Percentiles rank a stretch among this genome's conserved stretches.
Evolutionary conservation across 495 filamentous ascomycete species (phyloP).

Genomic region (Penicillium simplicissimum): DNA sequence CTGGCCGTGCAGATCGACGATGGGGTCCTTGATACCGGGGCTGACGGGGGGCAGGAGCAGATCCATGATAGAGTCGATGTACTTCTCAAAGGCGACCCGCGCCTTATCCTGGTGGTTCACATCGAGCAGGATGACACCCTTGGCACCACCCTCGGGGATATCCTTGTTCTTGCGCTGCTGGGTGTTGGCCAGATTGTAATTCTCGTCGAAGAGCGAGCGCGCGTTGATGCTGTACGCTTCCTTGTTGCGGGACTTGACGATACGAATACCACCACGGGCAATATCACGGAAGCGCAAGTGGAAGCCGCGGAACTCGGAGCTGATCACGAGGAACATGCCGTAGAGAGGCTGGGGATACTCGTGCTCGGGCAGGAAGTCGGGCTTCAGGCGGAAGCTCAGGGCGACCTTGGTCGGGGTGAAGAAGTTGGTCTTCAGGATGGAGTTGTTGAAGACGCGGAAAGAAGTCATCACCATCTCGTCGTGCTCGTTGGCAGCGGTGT

Average conservation of each 20-base stretch:
- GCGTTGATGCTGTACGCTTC: slow-evolving; percentile 97
- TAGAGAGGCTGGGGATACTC: slow-evolving; percentile 95
- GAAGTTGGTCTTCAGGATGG: slow-evolving; percentile 96
- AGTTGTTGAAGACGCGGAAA: slow-evolving; percentile 92
- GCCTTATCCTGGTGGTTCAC: slow-evolving; percentile 90
- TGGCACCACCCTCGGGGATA: slow-evolving; percentile 98
- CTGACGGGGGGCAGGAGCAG: slow-evolving; percentile 84
- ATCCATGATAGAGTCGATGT: slow-evolving; percentile 97
- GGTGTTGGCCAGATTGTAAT: slow-evolving; percentile 96
- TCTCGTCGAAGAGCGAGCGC: slow-evolving; percentile 94
- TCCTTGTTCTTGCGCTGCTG: slow-evolving; percentile 99
- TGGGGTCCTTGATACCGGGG: slow-evolving; percentile 97
- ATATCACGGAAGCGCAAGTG: slow-evolving; percentile 98
- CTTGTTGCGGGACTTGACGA: slow-evolving; percentile 93
- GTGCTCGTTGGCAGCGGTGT: slow-evolving; percentile 85
- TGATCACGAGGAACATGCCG: slow-evolving; percentile 98
- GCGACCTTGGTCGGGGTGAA: slow-evolving; percentile 99
- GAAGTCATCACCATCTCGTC: slow-evolving; percentile 97
- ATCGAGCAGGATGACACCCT: slow-evolving; percentile 95
- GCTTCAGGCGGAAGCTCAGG: slow-evolving; percentile 91
- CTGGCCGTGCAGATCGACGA: slow-evolving; percentile 91
- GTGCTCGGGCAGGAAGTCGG: slow-evolving; percentile 80
- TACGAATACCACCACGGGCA: slow-evolving; percentile 93
- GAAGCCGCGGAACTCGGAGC: slow-evolving; percentile 94
- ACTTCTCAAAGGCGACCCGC: slow-evolving; percentile 94